Evolutionary conservation across 495 filamentous ascomycete genomes (phyloP).

Genomic region (Gamarada debralockiae): DNA sequence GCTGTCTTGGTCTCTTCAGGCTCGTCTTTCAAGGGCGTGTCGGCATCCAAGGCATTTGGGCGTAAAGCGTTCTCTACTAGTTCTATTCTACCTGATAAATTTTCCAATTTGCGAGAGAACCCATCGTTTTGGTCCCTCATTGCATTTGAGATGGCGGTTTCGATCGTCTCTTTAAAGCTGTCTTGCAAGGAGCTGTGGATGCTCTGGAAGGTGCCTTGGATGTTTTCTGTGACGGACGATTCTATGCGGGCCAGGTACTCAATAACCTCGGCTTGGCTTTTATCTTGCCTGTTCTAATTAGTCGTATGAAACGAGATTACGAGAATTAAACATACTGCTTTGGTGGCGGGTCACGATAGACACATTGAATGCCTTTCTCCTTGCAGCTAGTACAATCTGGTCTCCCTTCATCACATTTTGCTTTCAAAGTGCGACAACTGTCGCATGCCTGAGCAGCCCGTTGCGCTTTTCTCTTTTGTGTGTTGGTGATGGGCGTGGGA

Average conservation of each 20-base stretch:
- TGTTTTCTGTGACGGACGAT: neutral
- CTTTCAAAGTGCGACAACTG: constrained; percentile 63
- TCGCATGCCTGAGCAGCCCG: constrained; percentile 56
- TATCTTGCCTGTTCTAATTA: constrained; percentile 42
- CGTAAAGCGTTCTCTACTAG: neutral
- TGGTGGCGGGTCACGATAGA: constrained; percentile 62
- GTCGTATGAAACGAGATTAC: too few species aligned
- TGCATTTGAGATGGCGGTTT: too few species aligned
- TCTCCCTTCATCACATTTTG: constrained; percentile 66
- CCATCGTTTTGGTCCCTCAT: too few species aligned
- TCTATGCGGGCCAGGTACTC: constrained; percentile 26
- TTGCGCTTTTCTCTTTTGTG: constrained; percentile 19
- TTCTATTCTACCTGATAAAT: neutral
- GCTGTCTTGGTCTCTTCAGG: too few species aligned
- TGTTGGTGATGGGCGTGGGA: constrained; percentile 8
- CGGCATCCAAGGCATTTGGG: neutral
- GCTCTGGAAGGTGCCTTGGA: too few species aligned
- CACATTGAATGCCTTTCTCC: constrained; percentile 55
- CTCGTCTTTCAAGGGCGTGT: too few species aligned
- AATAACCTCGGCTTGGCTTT: constrained; percentile 45
- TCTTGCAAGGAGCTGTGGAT: too few species aligned
- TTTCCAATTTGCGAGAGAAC: too few species aligned
- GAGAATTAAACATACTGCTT: constrained; percentile 51
- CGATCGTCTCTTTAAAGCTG: too few species aligned
- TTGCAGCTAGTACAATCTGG: constrained; percentile 50